A percentile compares a stretch with the other conserved stretches of the same genome.
These are phyloP conservation scores for Fusarium scirpi DNA, from an alignment of 2,329 filamentous ascomycete species.

Conservation along the genomic window DNA sequence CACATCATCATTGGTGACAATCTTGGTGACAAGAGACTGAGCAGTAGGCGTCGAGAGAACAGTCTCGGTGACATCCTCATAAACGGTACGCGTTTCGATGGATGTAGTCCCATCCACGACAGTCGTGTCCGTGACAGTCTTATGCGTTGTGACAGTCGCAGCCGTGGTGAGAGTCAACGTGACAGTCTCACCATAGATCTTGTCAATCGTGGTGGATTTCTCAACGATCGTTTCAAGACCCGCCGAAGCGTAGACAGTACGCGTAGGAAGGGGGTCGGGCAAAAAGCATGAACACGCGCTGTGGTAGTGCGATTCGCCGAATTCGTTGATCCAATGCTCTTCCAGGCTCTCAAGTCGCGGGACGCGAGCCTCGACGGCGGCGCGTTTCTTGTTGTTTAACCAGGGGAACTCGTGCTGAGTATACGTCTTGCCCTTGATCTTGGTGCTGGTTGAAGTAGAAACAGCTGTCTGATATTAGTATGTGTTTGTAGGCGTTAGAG, in stretches of 20 bases:
- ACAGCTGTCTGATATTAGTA: not conserved
- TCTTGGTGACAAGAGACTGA: not conserved
- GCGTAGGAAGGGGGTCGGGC: slow-evolving; percentile 12
- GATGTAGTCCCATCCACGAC: not conserved
- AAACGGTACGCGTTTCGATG: not conserved
- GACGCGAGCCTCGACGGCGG: not conserved
- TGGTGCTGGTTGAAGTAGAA: not conserved
- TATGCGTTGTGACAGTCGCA: not conserved
- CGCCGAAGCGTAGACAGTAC: not conserved
- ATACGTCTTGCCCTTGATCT: not conserved
- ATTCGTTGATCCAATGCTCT: slow-evolving; percentile 15
- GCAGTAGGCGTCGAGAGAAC: slow-evolving; percentile 6
- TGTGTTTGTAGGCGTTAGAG: too few relatives aligned
- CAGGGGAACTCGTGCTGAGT: slow-evolving; percentile 17
- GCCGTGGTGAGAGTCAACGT: slow-evolving; percentile 2
- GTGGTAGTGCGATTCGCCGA: slow-evolving; percentile 7
- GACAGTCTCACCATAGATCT: slow-evolving; percentile 4
- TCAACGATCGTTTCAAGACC: slow-evolving; percentile 1
- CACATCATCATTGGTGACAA: slow-evolving; percentile 2
- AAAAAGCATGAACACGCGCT: slow-evolving; percentile 27
- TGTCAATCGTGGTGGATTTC: slow-evolving; percentile 8
- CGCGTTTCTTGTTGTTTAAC: slow-evolving; percentile 12
- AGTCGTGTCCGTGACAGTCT: slow-evolving; percentile 8
- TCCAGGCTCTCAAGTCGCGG: not conserved
- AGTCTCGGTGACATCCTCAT: slow-evolving; percentile 16